These are phyloP conservation scores for Cyclotella sp. DNA, from an alignment of 108 stramenopile genomes.

Conservation along the genomic window DNA sequence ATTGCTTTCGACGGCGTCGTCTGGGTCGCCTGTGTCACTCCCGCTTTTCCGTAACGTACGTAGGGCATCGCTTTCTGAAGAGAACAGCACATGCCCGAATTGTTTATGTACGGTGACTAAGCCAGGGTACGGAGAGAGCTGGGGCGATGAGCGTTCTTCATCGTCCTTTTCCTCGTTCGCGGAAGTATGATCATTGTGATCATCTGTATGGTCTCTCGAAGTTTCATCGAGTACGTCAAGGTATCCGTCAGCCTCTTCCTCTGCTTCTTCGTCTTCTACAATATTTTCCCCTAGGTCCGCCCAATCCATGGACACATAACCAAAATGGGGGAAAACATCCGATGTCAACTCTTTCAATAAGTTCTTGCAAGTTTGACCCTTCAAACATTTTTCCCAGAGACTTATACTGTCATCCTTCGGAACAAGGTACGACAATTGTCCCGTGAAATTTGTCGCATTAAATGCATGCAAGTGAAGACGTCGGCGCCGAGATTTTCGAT, in stretches of 20 bases:
- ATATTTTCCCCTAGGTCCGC: not conserved
- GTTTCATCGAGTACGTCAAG: not conserved
- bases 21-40: too few relatives aligned
- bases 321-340: constrained; percentile 32
- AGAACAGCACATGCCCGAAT: constrained; percentile 27
- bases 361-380: not conserved
- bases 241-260: not conserved
- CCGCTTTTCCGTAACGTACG: not conserved
- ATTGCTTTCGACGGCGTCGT: too few relatives aligned
- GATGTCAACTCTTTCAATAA: constrained; percentile 14
- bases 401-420: constrained; percentile 15
- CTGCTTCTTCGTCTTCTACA: constrained; percentile 8
- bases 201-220: not conserved
- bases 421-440: constrained; percentile 18
- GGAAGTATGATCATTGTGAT: not conserved
- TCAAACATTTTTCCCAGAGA: constrained; percentile 29
- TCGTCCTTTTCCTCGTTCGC: not conserved
- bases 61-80: constrained; percentile 21
- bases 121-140: constrained; percentile 7
- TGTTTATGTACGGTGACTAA: constrained; percentile 19
- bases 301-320: constrained; percentile 16
- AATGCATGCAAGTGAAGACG: not conserved
- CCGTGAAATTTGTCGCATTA: not conserved
- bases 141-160: not conserved
- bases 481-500: not conserved